Evolutionary conservation across 2,329 filamentous ascomycete genomes (phyloP).

Genomic region (Fusarium annulatum): DNA sequence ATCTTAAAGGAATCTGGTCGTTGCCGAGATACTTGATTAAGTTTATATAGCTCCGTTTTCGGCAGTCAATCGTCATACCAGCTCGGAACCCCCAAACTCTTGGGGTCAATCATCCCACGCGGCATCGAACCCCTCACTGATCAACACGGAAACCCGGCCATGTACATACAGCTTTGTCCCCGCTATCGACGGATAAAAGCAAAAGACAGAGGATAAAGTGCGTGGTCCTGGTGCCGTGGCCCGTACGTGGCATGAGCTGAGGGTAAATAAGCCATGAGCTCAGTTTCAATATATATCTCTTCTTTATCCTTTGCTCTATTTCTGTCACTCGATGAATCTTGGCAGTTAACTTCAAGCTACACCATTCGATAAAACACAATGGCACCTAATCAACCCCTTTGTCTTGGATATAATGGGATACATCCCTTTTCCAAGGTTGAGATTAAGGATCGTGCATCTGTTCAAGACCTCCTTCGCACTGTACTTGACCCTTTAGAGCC

Average conservation of each 20-base stretch:
- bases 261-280: not conserved
- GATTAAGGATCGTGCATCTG: slow-evolving; percentile 62
- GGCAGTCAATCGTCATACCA: slow-evolving; percentile 8
- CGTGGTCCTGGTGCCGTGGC: slow-evolving; percentile 18
- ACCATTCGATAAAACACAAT: slow-evolving; percentile 18
- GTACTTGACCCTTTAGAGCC: slow-evolving; percentile 77
- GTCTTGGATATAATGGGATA: slow-evolving; percentile 62
- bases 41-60: slow-evolving; percentile 1
- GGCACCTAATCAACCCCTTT: slow-evolving; percentile 38
- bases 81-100: slow-evolving; percentile 23
- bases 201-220: slow-evolving; percentile 4
- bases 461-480: slow-evolving; percentile 70
- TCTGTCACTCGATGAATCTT: not conserved
- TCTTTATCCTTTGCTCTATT: not conserved
- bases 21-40: not conserved
- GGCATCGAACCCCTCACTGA: slow-evolving; percentile 29
- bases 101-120: slow-evolving; percentile 26
- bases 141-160: slow-evolving; percentile 24
- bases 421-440: slow-evolving; percentile 67
- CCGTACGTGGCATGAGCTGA: not conserved
- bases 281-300: slow-evolving; percentile 9
- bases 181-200: slow-evolving; percentile 15
- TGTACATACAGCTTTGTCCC: slow-evolving; percentile 5
- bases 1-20: not conserved
- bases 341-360: not conserved